phyloP scores from a whole-genome alignment of 1,284 basidiomycete genomes.

The Heterobasidion occidentale region DNA sequence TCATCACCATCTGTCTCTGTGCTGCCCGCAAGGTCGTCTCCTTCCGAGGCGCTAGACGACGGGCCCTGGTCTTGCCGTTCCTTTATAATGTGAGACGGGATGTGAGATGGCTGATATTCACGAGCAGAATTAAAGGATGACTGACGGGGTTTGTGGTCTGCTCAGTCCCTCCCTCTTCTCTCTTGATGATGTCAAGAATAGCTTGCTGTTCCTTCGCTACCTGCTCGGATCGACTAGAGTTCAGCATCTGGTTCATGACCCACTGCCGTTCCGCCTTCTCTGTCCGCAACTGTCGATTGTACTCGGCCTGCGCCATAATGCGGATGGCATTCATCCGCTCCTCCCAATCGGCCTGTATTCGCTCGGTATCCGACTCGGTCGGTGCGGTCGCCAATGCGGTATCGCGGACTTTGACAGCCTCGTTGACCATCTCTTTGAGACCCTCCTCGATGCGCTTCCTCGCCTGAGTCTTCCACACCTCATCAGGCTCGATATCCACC shows the following conservation, averaged over 20 bases:
- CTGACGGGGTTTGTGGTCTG: not conserved
- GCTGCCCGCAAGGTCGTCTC: not conserved
- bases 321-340: conserved; percentile 9
- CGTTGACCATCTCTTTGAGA: not conserved
- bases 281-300: conserved; percentile 2
- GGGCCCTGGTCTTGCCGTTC: not conserved
- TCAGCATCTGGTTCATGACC: conserved; percentile 4
- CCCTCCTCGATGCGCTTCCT: conserved; percentile 6
- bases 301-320: conserved; percentile 8
- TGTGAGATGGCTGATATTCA: not conserved
- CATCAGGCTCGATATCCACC: conserved; percentile 8
- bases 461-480: conserved; percentile 8
- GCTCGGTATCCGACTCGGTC: conserved; percentile 2
- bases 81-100: not conserved
- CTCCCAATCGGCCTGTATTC: conserved; percentile 5
- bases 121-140: not conserved
- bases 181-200: conserved; percentile 12
- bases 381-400: conserved; percentile 1
- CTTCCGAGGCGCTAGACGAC: not conserved
- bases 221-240: conserved; percentile 7
- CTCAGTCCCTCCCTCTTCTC: not conserved
- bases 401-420: conserved; percentile 3
- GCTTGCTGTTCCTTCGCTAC: conserved; percentile 11
- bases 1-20: not conserved
- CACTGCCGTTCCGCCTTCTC: conserved; percentile 9